Evolutionary conservation across 495 filamentous ascomycete species (phyloP).

Genomic region (Aspergillus nidulans): DNA sequence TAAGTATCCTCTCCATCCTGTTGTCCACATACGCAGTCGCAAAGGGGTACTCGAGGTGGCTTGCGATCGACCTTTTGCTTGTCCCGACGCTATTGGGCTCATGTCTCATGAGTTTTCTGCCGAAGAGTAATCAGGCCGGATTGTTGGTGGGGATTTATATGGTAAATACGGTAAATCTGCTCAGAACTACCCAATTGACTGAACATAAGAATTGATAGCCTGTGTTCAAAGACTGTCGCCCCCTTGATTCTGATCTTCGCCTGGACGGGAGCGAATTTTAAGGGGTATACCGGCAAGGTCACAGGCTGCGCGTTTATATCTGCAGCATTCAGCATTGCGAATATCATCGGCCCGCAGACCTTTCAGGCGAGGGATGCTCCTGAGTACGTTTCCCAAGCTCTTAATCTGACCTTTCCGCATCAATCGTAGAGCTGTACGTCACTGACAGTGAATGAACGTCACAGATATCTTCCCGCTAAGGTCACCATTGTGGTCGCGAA

Average conservation of each 20-base stretch:
- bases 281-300: conserved; percentile 40
- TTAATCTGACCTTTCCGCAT: too few species aligned
- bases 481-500: conserved; percentile 51
- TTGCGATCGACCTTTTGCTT: conserved; percentile 35
- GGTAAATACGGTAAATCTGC: conserved; percentile 42
- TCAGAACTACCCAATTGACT: not conserved
- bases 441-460: not conserved
- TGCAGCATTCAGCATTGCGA: conserved; percentile 47
- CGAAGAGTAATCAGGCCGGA: conserved; percentile 40
- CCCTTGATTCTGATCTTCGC: conserved; percentile 38
- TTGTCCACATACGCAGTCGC: conserved; percentile 40
- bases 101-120: conserved; percentile 55
- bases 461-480: conserved; percentile 51
- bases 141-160: conserved; percentile 61
- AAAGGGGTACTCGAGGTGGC: conserved; percentile 41
- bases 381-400: conserved; percentile 19
- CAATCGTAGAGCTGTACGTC: not conserved
- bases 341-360: conserved; percentile 57
- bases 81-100: conserved; percentile 47
- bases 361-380: conserved; percentile 49
- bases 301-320: conserved; percentile 35
- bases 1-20: conserved; percentile 53
- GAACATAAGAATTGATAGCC: too few species aligned
- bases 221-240: conserved; percentile 26
- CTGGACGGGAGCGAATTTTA: conserved; percentile 41